Conservation (phyloP, 2,329 filamentous ascomycete genomes). For the Aschersonia sp. region DNA sequence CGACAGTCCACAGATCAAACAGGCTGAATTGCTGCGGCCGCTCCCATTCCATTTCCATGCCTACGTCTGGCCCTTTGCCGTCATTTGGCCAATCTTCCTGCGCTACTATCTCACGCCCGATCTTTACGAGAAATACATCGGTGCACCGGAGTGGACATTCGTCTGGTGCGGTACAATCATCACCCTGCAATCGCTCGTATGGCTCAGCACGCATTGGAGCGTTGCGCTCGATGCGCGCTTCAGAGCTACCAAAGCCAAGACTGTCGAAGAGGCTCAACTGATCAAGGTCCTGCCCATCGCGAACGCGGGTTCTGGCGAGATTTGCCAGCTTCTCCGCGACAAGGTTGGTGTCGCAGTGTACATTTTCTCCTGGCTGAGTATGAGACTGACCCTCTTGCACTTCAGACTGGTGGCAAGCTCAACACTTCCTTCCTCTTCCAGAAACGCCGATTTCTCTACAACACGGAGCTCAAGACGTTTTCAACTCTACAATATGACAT, state of each 20-base stretch:
- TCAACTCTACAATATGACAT: constrained; percentile 70
- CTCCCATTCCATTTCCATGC: constrained; percentile 67
- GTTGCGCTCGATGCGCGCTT: constrained; percentile 74
- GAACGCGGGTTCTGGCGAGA: constrained; percentile 81
- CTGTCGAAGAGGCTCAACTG: constrained; percentile 58
- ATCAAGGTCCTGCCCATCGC: constrained; percentile 87
- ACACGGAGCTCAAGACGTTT: constrained; percentile 58
- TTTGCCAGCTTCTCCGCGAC: constrained; percentile 68
- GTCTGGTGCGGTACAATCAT: constrained; percentile 83
- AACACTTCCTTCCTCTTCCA: constrained; percentile 90
- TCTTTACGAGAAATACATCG: constrained; percentile 81
- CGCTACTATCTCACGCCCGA: constrained; percentile 71
- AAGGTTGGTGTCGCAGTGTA: constrained; percentile 28
- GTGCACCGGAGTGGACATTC: constrained; percentile 95
- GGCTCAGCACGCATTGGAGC: constrained; percentile 97
- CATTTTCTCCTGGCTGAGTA: background rate
- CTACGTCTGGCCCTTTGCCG: constrained; percentile 85
- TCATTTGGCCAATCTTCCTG: constrained; percentile 86
- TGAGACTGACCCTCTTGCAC: background rate
- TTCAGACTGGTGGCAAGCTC: constrained; percentile 52
- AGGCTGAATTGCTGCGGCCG: constrained; percentile 77
- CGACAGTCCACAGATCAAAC: constrained; percentile 78
- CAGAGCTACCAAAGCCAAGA: constrained; percentile 57
- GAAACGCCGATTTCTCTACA: constrained; percentile 89
- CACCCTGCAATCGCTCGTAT: constrained; percentile 74